Conservation (phyloP, 805 yeast genomes). For the Candida odintsovae region DNA sequence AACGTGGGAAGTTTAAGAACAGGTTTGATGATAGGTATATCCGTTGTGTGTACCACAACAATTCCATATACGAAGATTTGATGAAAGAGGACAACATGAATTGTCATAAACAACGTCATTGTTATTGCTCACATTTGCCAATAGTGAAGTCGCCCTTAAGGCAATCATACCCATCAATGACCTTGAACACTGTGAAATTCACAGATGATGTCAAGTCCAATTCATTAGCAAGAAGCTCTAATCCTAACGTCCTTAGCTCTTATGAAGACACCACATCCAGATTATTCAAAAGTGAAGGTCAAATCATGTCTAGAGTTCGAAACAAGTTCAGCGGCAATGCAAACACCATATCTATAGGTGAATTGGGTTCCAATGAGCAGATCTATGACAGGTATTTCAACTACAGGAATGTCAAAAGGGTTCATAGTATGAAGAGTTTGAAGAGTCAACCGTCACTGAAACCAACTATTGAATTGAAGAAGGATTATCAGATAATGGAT, state of each 20-base stretch:
- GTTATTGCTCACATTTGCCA: constrained; percentile 11
- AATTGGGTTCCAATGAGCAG: background rate
- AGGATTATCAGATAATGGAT: background rate
- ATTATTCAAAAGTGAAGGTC: background rate
- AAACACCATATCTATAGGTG: background rate
- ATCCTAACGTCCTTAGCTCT: background rate
- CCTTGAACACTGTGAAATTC: background rate
- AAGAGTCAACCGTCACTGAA: background rate
- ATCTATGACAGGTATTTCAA: background rate
- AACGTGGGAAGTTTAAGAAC: constrained; percentile 26
- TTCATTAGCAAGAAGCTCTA: background rate
- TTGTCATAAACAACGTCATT: background rate
- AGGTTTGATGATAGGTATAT: constrained; percentile 21
- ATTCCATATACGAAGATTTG: background rate
- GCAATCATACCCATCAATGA: background rate
- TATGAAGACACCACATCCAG: background rate
- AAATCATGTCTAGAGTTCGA: constrained; percentile 3
- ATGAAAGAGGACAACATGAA: background rate
- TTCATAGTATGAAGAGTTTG: background rate
- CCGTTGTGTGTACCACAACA: constrained; percentile 15
- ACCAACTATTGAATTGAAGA: background rate
- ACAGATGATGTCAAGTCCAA: background rate
- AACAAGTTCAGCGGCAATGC: constrained; percentile 3
- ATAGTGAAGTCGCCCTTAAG: constrained; percentile 14
- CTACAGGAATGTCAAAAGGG: background rate